Conservation (phyloP, 1,284 basidiomycete genomes). For the Lentinula novae-zelandiae region DNA sequence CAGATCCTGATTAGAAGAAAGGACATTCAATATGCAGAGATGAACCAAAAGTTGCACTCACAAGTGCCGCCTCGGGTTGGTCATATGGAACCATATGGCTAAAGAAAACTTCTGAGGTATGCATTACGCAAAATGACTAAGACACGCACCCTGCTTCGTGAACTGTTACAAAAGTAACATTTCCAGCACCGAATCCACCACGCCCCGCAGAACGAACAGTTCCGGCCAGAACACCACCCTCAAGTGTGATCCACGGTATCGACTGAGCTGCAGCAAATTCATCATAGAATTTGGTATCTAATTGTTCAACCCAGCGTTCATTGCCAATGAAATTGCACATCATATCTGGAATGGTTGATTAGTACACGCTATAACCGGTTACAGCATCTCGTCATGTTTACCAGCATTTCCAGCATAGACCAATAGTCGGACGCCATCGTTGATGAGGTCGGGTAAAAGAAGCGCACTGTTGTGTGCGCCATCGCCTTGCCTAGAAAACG, state of each 20-base stretch:
- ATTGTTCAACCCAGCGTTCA: slow-evolving; percentile 62
- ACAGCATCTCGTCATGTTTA: slow-evolving; percentile 21
- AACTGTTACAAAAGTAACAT: slow-evolving; percentile 72
- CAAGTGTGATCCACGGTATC: slow-evolving; percentile 52
- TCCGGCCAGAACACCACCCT: slow-evolving; percentile 46
- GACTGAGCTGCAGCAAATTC: slow-evolving; percentile 57
- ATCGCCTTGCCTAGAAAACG: slow-evolving; percentile 73
- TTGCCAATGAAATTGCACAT: slow-evolving; percentile 82
- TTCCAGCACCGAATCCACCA: slow-evolving; percentile 59
- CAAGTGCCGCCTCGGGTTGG: slow-evolving; percentile 74
- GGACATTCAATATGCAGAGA: slow-evolving; percentile 6
- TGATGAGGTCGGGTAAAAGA: slow-evolving; percentile 72
- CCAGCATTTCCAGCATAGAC: slow-evolving; percentile 82
- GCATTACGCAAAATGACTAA: background rate
- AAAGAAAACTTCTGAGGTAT: slow-evolving; percentile 2
- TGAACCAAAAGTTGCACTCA: slow-evolving; percentile 29
- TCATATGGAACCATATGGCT: slow-evolving; percentile 87
- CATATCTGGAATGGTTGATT: slow-evolving; percentile 57
- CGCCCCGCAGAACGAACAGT: slow-evolving; percentile 62
- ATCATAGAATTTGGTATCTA: slow-evolving; percentile 57
- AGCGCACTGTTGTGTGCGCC: slow-evolving; percentile 74
- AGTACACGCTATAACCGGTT: background rate
- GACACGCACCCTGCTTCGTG: slow-evolving; percentile 65
- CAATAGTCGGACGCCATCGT: slow-evolving; percentile 72
- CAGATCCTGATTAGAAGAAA: slow-evolving; percentile 25